Conservation (phyloP, 192 early-diverging fungal genomes). For the Spizellomyces sp. region DNA sequence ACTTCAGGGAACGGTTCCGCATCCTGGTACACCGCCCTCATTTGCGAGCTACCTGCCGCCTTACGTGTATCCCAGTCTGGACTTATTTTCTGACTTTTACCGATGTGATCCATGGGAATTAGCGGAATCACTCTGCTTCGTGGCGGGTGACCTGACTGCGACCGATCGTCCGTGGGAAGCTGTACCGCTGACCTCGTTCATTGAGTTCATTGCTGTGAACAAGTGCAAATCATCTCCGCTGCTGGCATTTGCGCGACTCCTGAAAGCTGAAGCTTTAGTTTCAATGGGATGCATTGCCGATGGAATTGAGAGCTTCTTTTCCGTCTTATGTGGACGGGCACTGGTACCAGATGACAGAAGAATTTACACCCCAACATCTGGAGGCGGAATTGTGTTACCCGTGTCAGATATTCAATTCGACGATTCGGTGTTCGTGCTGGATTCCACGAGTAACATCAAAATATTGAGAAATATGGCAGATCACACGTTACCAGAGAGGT, state of each 20-base stretch:
- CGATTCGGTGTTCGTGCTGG: constrained; percentile 16
- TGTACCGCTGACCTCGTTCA: constrained; percentile 8
- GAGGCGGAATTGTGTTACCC: constrained; percentile 5
- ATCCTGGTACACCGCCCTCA: constrained; percentile 9
- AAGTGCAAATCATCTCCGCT: constrained; percentile 12
- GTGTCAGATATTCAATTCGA: constrained; percentile 12
- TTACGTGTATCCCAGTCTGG: constrained; percentile 4
- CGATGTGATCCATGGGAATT: constrained; percentile 5
- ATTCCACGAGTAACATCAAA: constrained; percentile 10
- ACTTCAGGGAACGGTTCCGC: constrained; percentile 13
- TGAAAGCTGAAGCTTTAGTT: constrained; percentile 24
- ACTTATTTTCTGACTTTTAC: constrained; percentile 19
- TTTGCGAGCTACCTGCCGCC: constrained; percentile 17
- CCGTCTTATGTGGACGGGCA: constrained; percentile 14
- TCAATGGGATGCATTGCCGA: constrained; percentile 9
- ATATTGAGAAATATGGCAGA: constrained; percentile 23
- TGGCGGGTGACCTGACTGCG: constrained; percentile 14
- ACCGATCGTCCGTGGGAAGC: constrained; percentile 7
- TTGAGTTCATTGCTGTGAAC: constrained; percentile 10
- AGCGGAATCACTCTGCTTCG: neutral
- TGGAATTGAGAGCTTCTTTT: constrained; percentile 14
- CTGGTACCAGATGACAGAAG: constrained; percentile 16
- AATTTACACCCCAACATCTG: constrained; percentile 12
- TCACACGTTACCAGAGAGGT: constrained; percentile 17
- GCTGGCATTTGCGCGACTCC: constrained; percentile 1